phyloP scores from a whole-genome alignment of 2,329 filamentous ascomycete genomes.

The Penicillium expansum region DNA sequence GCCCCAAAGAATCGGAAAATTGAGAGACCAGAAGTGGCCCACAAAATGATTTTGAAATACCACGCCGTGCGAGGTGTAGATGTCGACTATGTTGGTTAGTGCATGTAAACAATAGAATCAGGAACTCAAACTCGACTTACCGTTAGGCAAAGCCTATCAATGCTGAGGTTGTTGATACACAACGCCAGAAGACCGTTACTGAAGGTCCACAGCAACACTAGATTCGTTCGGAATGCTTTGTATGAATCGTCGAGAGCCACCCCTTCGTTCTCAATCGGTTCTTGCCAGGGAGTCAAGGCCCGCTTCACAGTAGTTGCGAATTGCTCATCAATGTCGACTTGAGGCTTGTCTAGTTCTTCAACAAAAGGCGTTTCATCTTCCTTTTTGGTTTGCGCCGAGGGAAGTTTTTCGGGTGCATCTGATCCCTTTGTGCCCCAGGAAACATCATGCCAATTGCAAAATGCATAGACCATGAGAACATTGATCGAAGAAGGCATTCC shows the following conservation, averaged over 20 bases:
- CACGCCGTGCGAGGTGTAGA: slow-evolving; percentile 9
- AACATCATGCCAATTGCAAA: slow-evolving; percentile 99
- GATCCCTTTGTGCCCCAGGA: slow-evolving; percentile 98
- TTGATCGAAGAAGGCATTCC: slow-evolving; percentile 96
- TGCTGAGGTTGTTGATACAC: slow-evolving; percentile 71
- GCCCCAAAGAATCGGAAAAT: slow-evolving; percentile 21
- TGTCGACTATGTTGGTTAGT: not conserved
- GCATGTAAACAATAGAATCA: not conserved
- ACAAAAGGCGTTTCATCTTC: slow-evolving; percentile 79
- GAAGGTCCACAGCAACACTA: slow-evolving; percentile 89
- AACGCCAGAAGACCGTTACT: slow-evolving; percentile 82
- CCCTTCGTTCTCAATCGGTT: slow-evolving; percentile 69
- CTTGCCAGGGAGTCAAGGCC: slow-evolving; percentile 75
- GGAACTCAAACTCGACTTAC: slow-evolving; percentile 6
- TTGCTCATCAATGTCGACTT: slow-evolving; percentile 93
- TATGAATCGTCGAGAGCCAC: slow-evolving; percentile 93
- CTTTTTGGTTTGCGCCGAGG: slow-evolving; percentile 81
- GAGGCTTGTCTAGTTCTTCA: slow-evolving; percentile 92
- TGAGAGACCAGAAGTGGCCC: slow-evolving; percentile 20
- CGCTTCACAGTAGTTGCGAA: slow-evolving; percentile 93
- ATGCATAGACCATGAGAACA: slow-evolving; percentile 96
- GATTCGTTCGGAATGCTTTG: slow-evolving; percentile 94
- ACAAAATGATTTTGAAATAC: slow-evolving; percentile 19
- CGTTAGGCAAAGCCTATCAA: slow-evolving; percentile 18
- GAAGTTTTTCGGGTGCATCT: slow-evolving; percentile 85